phyloP scores from a whole-genome alignment of 192 early-diverging fungal genomes.

The Backusella macrospora region DNA sequence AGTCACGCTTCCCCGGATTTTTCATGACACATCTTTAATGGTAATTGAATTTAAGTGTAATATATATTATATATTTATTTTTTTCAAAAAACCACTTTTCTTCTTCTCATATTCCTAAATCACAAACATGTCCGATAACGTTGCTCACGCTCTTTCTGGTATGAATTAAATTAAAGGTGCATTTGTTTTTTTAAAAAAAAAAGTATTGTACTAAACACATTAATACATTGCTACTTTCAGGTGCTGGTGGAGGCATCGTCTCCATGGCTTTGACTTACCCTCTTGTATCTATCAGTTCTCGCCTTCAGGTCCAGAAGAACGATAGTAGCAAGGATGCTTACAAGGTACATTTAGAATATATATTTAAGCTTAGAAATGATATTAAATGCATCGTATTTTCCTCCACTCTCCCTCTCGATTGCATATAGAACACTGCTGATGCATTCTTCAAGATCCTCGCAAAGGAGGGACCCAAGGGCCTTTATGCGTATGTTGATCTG shows the following conservation, averaged over 20 bases:
- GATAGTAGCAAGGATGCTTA: constrained; percentile 61
- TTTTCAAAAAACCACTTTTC: constrained; percentile 22
- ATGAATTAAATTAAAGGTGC: neutral
- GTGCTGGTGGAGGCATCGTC: constrained; percentile 87
- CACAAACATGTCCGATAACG: constrained; percentile 73
- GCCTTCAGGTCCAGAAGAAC: constrained; percentile 79
- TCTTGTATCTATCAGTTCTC: constrained; percentile 76
- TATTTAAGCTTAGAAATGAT: neutral
- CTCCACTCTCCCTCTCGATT: neutral
- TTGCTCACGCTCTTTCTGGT: constrained; percentile 79
- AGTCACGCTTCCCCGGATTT: constrained; percentile 20
- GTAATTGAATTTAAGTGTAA: neutral
- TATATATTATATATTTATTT: neutral
- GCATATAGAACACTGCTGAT: constrained; percentile 59
- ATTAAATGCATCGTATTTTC: neutral
- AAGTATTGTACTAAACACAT: neutral
- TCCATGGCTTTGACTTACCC: constrained; percentile 96
- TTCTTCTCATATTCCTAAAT: constrained; percentile 16
- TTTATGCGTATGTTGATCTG: constrained; percentile 79
- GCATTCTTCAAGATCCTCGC: constrained; percentile 87
- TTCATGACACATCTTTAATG: constrained; percentile 21
- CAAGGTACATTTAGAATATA: constrained; percentile 41
- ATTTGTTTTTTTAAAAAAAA: neutral
- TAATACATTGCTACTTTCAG: constrained; percentile 34
- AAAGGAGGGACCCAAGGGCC: constrained; percentile 84